A percentile compares a stretch with the other conserved stretches of the same genome.
Conservation (phyloP, 352 stramenopile species). For the Globisporangium spiculum region DNA sequence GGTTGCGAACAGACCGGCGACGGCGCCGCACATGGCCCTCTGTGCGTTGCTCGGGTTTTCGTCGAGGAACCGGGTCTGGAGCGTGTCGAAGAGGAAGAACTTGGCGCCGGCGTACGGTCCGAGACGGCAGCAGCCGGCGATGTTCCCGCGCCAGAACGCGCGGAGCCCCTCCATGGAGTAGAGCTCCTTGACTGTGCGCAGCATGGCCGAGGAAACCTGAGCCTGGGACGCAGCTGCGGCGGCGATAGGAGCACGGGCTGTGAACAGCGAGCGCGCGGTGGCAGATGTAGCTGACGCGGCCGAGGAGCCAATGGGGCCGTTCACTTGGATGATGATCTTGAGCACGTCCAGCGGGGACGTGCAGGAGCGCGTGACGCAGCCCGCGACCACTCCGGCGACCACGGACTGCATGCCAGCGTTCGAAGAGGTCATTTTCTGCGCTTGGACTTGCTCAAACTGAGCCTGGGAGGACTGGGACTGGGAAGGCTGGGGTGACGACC, state of each 20-base stretch:
- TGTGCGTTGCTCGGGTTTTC: slow-evolving; percentile 39
- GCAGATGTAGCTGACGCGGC: background rate
- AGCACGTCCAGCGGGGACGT: slow-evolving; percentile 81
- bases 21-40: slow-evolving; percentile 52
- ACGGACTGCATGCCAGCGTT: slow-evolving; percentile 56
- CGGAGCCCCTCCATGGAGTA: slow-evolving; percentile 66
- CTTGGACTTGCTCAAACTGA: background rate
- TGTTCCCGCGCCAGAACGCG: slow-evolving; percentile 81
- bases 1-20: slow-evolving; percentile 65
- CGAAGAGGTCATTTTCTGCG: background rate
- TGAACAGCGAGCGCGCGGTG: background rate
- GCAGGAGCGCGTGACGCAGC: slow-evolving; percentile 78
- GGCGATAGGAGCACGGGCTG: slow-evolving; percentile 13
- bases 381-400: slow-evolving; percentile 68
- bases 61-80: slow-evolving; percentile 51
- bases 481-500: background rate
- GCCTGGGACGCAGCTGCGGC: background rate
- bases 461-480: background rate
- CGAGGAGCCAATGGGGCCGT: slow-evolving; percentile 27
- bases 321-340: slow-evolving; percentile 85
- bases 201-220: slow-evolving; percentile 32
- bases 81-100: slow-evolving; percentile 76
- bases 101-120: slow-evolving; percentile 77
- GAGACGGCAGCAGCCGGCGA: slow-evolving; percentile 70
- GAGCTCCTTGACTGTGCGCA: slow-evolving; percentile 47